Base-by-base conservation (phyloP, 805 yeast genomes). In the Starmerella vitae region DNA sequence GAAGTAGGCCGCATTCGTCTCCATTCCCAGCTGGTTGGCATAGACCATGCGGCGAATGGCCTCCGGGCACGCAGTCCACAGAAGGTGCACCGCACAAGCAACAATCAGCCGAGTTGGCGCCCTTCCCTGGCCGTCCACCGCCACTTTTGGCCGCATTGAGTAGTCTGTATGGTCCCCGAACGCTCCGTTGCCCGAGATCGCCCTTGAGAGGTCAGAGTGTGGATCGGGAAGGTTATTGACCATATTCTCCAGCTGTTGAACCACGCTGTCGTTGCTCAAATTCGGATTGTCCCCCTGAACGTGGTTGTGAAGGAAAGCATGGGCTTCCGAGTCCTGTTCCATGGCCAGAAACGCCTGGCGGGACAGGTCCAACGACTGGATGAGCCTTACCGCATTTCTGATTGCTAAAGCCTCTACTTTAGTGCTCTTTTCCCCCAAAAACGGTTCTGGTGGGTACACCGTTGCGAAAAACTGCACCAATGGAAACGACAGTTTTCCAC, bases 21-120 rank as follows among this genome's bases (percentile, higher is more conserved):
- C 96, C 31, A 88, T 62, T 55, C 85, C 95, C 56, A 84, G 84
- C 53, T 75, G 78, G 56, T 79, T 81, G 0, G 85, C 65, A 3
- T 27, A 25, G 13, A 46, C 44, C 33, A 46, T 76, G 66, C 10
- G 58, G 58, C 52, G 65, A 74, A 58, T 79, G 71, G 44, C 26
- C 25, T 12, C 33, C 1, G 54, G 52, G 19, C 52, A 47, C 15
- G 33, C 29, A 3, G 22, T 49, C 97, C 97, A 88, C 33, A 88
- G 63, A 39, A 61, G 59, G 26, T 57, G 54, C 19, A 88, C 76
- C 0, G 95, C 84, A 21, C 62, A 64, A 0, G 93, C 94, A 20
- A 85, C 71, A 3, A 22, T 30, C 31, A 25, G 27, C 10, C 37
- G 71, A 12, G 43, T 12, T n/a, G 26, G 26, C 26, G 26, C 10